Evolutionary conservation across 169 alveolate genomes (phyloP), one percentile per base, ranked within the genome.

Genomic region (Plasmodium chabaudi): DNA sequence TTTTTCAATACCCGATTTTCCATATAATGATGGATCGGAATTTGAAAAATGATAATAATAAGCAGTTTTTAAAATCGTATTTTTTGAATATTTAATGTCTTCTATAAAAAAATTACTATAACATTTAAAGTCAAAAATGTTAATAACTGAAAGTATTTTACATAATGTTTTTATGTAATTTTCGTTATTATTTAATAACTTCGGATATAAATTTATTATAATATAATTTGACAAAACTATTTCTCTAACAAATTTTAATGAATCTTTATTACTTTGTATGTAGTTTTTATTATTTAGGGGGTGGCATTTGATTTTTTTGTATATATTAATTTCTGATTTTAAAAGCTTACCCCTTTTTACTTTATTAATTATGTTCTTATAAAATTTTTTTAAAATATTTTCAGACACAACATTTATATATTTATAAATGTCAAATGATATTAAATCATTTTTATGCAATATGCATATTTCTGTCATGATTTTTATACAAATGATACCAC

Each of bases 291-390:
- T 13, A 57, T 57, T 63, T 21, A 39, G 34, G 10, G 7, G n/a
- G 34, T 15, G 55, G 15, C 47, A 63, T 64, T 19, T 69, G 9
- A 1, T 55, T 71, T 67, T 79, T 39, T 21, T 79, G 60, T 79
- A 79, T n/a, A 79, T 57, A 67, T 56, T 79, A 42, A 79, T 79
- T 65, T 57, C 63, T 0, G 82, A 79, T 17, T 79, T 79, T 10
- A 79, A 51, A 55, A 63, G 68, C 9, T 79, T 79, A 19, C 89
- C 89, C 46, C 64, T 79, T 44, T 79, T 79, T 27, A 79, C 89
- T 47, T 79, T 79, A 19, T 60, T 44, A 51, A 79, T 34, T 10
- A 79, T 53, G 47, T 21, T 65, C 17, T 67, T 51, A 56, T 79
- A 79, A 79, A 79, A 79, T 10, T 13, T 60, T 23, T 55, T 55